Conservation (phyloP, 1,139 yeast species). For the Saccharomyces hybrid region DNA sequence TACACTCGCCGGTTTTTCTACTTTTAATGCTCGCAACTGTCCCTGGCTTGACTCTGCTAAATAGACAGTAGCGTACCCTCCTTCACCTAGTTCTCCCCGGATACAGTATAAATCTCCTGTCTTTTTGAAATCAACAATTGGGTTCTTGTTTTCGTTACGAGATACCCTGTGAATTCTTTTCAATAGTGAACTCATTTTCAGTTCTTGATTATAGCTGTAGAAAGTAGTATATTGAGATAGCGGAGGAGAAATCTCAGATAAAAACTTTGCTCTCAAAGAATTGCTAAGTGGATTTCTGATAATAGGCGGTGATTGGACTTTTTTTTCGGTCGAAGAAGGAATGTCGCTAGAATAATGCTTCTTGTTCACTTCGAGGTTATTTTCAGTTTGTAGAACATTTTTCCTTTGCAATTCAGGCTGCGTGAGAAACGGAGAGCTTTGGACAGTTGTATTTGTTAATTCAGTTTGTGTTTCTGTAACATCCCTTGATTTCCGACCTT, state of each 20-base stretch:
- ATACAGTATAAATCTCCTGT: conserved; percentile 51
- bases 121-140: conserved; percentile 30
- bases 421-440: conserved; percentile 27
- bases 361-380: background rate
- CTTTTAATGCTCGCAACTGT: conserved; percentile 57
- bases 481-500: conserved; percentile 1
- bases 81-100: conserved; percentile 60
- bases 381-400: conserved; percentile 3
- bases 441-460: conserved; percentile 11
- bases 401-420: conserved; percentile 13
- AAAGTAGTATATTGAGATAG: conserved; percentile 31
- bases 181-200: conserved; percentile 32
- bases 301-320: conserved; percentile 10
- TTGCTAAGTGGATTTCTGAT: background rate
- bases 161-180: conserved; percentile 35
- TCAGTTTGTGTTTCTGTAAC: conserved; percentile 6
- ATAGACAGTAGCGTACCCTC: conserved; percentile 76
- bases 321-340: conserved; percentile 19
- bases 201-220: conserved; percentile 27
- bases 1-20: conserved; percentile 59
- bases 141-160: conserved; percentile 34
- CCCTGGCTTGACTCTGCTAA: conserved; percentile 63
- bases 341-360: conserved; percentile 8
- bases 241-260: conserved; percentile 27
- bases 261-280: conserved; percentile 5